Evolutionary conservation across 768 basidiomycete species (phyloP).

Genomic region (Stropharia rugosoannulata): DNA sequence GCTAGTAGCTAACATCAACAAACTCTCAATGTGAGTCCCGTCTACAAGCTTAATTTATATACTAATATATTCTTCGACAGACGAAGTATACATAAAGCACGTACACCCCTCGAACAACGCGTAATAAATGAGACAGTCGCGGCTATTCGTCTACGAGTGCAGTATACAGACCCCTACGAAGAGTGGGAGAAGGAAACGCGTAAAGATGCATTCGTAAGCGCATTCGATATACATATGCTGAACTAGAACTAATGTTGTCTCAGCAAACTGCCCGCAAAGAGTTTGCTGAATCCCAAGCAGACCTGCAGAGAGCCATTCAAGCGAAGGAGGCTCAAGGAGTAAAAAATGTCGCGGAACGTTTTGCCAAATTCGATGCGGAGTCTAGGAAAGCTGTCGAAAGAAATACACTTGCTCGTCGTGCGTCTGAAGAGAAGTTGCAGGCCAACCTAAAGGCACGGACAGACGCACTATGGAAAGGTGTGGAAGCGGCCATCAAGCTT

Average conservation of each 20-base stretch:
- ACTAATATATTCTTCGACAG: conserved; percentile 11
- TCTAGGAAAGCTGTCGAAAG: conserved; percentile 34
- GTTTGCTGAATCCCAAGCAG: conserved; percentile 29
- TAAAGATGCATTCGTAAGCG: conserved; percentile 50
- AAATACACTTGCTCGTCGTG: conserved; percentile 29
- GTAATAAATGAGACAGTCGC: conserved; percentile 49
- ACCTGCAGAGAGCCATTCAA: conserved; percentile 23
- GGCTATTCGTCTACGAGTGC: conserved; percentile 49
- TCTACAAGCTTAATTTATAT: neutral
- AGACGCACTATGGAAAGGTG: conserved; percentile 50
- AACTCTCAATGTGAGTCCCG: conserved; percentile 17
- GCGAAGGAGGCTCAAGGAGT: neutral
- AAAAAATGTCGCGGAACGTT: neutral
- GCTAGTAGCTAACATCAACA: conserved; percentile 17
- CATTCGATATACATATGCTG: neutral
- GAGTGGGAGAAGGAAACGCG: conserved; percentile 55
- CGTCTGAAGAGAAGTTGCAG: conserved; percentile 30
- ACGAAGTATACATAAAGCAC: conserved; percentile 24
- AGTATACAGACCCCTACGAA: conserved; percentile 56
- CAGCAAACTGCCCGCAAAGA: conserved; percentile 48
- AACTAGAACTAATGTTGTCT: neutral
- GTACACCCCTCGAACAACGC: conserved; percentile 38
- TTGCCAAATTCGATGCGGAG: neutral
- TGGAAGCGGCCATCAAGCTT: conserved; percentile 59
- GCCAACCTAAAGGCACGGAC: conserved; percentile 54